Evolutionary conservation across 2,329 filamentous ascomycete genomes (phyloP).

Genomic region (Aspergillus udagawae): DNA sequence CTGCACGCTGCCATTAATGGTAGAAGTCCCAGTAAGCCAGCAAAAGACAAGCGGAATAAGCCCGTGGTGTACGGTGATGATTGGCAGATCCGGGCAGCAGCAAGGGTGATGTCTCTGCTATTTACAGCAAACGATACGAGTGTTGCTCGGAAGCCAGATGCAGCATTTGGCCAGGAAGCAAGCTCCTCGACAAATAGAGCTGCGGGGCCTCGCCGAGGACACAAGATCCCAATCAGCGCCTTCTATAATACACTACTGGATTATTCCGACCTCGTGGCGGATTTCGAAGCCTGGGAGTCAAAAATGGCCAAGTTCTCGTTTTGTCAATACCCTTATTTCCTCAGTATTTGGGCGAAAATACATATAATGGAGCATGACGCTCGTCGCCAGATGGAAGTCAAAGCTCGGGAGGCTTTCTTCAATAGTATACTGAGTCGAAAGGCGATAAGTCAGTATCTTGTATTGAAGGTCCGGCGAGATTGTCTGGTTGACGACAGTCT

Average conservation of each 20-base stretch:
- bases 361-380: constrained; percentile 86
- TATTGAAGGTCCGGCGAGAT: constrained; percentile 73
- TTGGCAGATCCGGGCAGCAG: constrained; percentile 82
- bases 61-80: constrained; percentile 69
- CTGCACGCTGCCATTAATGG: constrained; percentile 71
- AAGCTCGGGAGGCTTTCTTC: constrained; percentile 85
- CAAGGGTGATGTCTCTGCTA: constrained; percentile 73
- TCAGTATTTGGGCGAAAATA: constrained; percentile 91
- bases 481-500: constrained; percentile 87
- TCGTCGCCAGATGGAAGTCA: constrained; percentile 81
- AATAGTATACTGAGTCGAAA: constrained; percentile 76
- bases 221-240: constrained; percentile 72
- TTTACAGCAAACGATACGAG: constrained; percentile 73
- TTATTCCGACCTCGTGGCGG: constrained; percentile 75
- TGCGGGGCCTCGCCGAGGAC: constrained; percentile 52
- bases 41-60: constrained; percentile 49
- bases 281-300: constrained; percentile 85
- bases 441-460: constrained; percentile 70
- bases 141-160: constrained; percentile 37
- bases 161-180: constrained; percentile 22
- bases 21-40: constrained; percentile 47
- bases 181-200: constrained; percentile 36
- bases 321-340: constrained; percentile 86
- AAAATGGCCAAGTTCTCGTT: constrained; percentile 74
- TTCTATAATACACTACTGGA: constrained; percentile 88